Conservation (phyloP, 805 yeast species). For the Cyberlindnera subsufficiens region DNA sequence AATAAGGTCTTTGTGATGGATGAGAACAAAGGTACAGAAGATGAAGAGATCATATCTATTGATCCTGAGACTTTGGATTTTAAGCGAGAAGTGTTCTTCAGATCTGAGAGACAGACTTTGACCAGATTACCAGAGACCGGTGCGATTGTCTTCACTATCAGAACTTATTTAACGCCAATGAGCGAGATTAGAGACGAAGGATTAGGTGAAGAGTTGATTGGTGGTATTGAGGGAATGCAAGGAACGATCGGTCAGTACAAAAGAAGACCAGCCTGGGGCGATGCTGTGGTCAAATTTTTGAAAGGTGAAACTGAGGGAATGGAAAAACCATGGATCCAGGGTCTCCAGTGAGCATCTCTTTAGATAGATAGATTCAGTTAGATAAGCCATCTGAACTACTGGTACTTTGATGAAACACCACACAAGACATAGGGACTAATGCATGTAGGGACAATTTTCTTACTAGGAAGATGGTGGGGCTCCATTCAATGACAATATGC, state of each 20-base stretch:
- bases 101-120: constrained; percentile 56
- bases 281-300: constrained; percentile 44
- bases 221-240: constrained; percentile 62
- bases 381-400: no score
- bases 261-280: constrained; percentile 62
- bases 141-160: constrained; percentile 44
- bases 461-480: no score
- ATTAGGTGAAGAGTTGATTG: constrained; percentile 44
- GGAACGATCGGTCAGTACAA: constrained; percentile 56
- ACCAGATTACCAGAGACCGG: constrained; percentile 45
- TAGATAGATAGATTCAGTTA: background rate
- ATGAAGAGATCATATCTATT: constrained; percentile 24
- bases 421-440: no score
- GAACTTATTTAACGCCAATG: constrained; percentile 55
- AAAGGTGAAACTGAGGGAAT: constrained; percentile 32
- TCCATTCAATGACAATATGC: no score
- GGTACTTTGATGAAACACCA: no score
- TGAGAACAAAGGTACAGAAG: constrained; percentile 34
- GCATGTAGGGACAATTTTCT: no score
- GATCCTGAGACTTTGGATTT: constrained; percentile 30
- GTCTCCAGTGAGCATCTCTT: constrained; percentile 2
- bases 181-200: constrained; percentile 40
- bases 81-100: constrained; percentile 41
- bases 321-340: constrained; percentile 16
- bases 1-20: constrained; percentile 40